A percentile compares a stretch with the other conserved stretches of the same genome.
phyloP scores from a whole-genome alignment of 306 rosid species.

The Hippophae gyantsensis region DNA sequence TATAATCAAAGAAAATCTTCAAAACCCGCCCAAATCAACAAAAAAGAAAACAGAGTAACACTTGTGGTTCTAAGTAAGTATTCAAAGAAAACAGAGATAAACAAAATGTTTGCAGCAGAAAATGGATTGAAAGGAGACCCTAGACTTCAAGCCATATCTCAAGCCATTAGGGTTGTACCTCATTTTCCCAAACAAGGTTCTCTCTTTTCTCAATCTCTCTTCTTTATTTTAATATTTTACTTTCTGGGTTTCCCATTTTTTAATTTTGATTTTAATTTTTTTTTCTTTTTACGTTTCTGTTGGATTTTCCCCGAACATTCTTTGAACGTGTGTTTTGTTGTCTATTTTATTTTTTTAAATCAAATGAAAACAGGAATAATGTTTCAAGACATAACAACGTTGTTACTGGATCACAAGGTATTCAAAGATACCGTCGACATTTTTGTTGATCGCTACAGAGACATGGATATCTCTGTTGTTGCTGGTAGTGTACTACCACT shows the following conservation, averaged over 20 bases:
- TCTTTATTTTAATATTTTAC: not conserved
- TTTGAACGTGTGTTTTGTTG: slow-evolving; percentile 18
- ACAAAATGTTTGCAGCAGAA: slow-evolving; percentile 77
- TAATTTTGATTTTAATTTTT: not conserved
- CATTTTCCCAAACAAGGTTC: slow-evolving; percentile 86
- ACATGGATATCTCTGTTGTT: slow-evolving; percentile 91
- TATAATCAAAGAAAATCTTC: not conserved
- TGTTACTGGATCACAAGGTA: slow-evolving; percentile 92
- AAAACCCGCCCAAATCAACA: not conserved
- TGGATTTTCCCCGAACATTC: slow-evolving; percentile 7
- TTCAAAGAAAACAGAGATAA: not conserved
- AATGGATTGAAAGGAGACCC: slow-evolving; percentile 98
- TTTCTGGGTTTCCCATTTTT: not conserved
- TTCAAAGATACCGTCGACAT: slow-evolving; percentile 89
- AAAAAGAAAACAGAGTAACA: not conserved
- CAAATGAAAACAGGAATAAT: slow-evolving; percentile 56
- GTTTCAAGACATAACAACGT: slow-evolving; percentile 98
- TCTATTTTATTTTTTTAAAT: not conserved
- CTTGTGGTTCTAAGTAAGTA: too few species aligned
- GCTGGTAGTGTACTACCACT: slow-evolving; percentile 47
- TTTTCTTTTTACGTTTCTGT: not conserved
- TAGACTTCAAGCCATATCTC: slow-evolving; percentile 71
- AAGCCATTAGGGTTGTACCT: slow-evolving; percentile 91
- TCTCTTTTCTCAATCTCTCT: not conserved
- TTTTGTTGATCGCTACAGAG: slow-evolving; percentile 98